phyloP scores from a whole-genome alignment of 2,329 filamentous ascomycete species.

The Ophiostoma novo-ulmi region DNA sequence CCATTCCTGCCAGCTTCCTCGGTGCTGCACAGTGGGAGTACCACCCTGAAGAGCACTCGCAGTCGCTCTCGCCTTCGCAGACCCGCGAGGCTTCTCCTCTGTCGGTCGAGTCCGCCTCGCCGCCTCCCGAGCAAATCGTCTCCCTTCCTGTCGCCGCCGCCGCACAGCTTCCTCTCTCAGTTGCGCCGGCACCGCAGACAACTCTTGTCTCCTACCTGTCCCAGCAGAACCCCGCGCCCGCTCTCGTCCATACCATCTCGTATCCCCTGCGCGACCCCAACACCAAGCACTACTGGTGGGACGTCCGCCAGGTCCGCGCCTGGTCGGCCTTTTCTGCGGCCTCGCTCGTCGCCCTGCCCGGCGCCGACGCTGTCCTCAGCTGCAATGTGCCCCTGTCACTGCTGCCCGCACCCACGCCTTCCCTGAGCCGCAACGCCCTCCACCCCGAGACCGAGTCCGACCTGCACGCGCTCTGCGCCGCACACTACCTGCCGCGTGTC shows the following conservation, averaged over 20 bases:
- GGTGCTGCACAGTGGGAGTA: constrained; percentile 30
- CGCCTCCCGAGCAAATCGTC: constrained; percentile 20
- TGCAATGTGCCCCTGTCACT: constrained; percentile 59
- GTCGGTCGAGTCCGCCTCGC: constrained; percentile 34
- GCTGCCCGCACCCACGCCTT: constrained; percentile 50
- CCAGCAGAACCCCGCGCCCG: constrained; percentile 71
- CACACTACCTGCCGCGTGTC: constrained; percentile 78
- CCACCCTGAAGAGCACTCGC: constrained; percentile 24
- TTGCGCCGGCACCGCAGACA: not conserved
- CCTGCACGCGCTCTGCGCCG: constrained; percentile 68
- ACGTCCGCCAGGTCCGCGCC: constrained; percentile 76
- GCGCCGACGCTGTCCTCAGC: constrained; percentile 66
- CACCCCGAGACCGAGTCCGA: constrained; percentile 73
- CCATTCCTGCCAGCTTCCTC: constrained; percentile 44
- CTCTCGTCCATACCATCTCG: constrained; percentile 73
- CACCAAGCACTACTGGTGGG: constrained; percentile 91
- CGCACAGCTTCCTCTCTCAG: constrained; percentile 19
- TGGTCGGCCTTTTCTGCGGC: constrained; percentile 75
- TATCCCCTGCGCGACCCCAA: constrained; percentile 60
- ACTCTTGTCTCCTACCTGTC: constrained; percentile 75
- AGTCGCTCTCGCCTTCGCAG: not conserved
- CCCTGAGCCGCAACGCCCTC: constrained; percentile 45
- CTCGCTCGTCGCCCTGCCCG: constrained; percentile 67
- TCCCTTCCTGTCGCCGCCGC: constrained; percentile 29
- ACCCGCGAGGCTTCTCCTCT: constrained; percentile 45